phyloP scores from a whole-genome alignment of 164 flowering plant species.

The Berberis thunbergii region DNA sequence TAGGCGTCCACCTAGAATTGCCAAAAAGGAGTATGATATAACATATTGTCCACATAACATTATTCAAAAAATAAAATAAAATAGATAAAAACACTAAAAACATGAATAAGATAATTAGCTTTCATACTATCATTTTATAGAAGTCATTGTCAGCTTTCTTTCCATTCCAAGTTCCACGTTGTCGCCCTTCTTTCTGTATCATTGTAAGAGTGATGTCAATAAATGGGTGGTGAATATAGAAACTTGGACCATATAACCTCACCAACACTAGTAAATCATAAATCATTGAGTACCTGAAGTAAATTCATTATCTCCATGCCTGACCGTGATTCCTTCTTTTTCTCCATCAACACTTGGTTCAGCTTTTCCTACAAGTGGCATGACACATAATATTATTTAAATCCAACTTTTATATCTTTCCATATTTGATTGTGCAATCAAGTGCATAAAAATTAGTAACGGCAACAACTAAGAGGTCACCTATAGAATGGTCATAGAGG shows the following conservation, averaged over 20 bases:
- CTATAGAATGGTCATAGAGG: not conserved
- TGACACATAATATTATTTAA: not conserved
- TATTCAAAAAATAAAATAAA: too few species aligned
- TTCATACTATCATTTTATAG: slow-evolving; percentile 69
- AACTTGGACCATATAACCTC: not conserved
- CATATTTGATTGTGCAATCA: not conserved
- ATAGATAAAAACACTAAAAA: too few species aligned
- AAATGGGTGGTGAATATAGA: too few species aligned
- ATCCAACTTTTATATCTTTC: not conserved
- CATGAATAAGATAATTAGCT: too few species aligned
- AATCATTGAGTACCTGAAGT: slow-evolving; percentile 53
- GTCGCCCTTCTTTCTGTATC: slow-evolving; percentile 95
- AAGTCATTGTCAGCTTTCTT: slow-evolving; percentile 94
- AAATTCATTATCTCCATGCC: slow-evolving; percentile 99
- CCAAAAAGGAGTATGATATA: not conserved
- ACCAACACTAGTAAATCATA: not conserved
- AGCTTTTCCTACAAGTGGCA: slow-evolving; percentile 56
- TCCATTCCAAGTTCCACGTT: slow-evolving; percentile 98
- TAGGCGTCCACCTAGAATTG: slow-evolving; percentile 75
- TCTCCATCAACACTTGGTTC: slow-evolving; percentile 97
- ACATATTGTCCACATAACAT: too few species aligned
- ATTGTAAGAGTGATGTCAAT: too few species aligned
- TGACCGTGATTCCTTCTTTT: slow-evolving; percentile 95
- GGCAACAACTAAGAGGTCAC: not conserved
- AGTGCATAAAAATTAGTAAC: too few species aligned